A percentile compares a stretch with the other conserved stretches of the same genome.
These are phyloP conservation scores for Rhodotorula sp. DNA, from an alignment of 1,284 basidiomycete species.

Conservation along the genomic window DNA sequence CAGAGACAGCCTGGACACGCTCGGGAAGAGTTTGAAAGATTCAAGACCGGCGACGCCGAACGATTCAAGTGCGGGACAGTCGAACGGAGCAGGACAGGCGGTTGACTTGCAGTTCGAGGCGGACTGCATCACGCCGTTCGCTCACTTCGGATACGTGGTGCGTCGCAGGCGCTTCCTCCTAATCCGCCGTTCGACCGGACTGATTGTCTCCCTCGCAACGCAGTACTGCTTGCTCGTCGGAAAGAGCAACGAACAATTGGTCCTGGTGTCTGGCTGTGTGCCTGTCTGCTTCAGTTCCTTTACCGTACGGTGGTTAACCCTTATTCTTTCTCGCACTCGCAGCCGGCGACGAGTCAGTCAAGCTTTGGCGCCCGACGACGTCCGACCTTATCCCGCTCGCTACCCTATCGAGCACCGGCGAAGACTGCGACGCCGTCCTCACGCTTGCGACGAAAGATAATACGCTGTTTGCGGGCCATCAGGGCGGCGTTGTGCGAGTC, in stretches of 20 bases:
- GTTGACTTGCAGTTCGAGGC: slow-evolving; percentile 58
- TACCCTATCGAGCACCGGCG: slow-evolving; percentile 39
- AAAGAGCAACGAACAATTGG: slow-evolving; percentile 52
- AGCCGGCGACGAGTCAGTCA: slow-evolving; percentile 49
- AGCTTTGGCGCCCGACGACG: slow-evolving; percentile 46
- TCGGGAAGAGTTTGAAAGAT: background rate
- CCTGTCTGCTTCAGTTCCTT: background rate
- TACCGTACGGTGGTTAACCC: no score
- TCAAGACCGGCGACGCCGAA: background rate
- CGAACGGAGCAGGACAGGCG: slow-evolving; percentile 4
- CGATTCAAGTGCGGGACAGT: background rate
- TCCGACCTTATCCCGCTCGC: slow-evolving; percentile 17
- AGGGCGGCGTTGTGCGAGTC: slow-evolving; percentile 85
- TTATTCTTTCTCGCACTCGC: no score
- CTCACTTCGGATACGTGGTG: slow-evolving; percentile 84
- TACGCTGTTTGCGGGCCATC: slow-evolving; percentile 86
- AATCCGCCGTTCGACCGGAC: no score
- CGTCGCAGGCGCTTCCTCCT: background rate
- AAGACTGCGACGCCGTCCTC: slow-evolving; percentile 60
- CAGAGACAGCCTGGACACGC: slow-evolving; percentile 1
- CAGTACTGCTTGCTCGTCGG: slow-evolving; percentile 71
- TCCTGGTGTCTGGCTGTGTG: slow-evolving; percentile 66
- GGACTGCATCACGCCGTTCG: slow-evolving; percentile 72
- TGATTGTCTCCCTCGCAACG: no score
- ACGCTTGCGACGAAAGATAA: slow-evolving; percentile 71